Base-by-base conservation (phyloP, 257 asterid species). In the Misopates orontium region DNA sequence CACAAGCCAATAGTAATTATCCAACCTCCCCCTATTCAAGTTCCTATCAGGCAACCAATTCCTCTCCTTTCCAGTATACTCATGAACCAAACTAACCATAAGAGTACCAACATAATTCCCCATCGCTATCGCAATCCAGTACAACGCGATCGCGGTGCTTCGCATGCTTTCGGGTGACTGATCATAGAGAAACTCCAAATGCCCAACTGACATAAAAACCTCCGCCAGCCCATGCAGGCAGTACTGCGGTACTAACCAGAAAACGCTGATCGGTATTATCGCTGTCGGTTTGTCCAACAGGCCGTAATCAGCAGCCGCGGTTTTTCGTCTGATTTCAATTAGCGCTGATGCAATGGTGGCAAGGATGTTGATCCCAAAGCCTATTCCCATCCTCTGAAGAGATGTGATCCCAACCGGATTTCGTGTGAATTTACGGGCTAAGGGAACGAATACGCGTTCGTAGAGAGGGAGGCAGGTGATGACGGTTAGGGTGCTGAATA, bases 81-180 rank as follows among this genome's bases (percentile, higher is more conserved):
- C 65, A 36, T 87, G 96, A 48, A 87, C 93, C 23, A 83, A 19
- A 8, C 81, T 60, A 64, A 88, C 94, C 77, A 87, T 40, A 0
- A 85, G 55, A 0, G 96, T 85, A 5, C 97, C 81, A 5, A 60
- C 21, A 14, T 89, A 92, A 45, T 75, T 85, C 68, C 97, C 97
- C 1, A 87, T 40, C 0, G 87, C 82, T 0, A 75, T 76, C 1
- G 93, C 87, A 0, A 84, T 67, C 72, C 93, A 92, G 24, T 82
- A 80, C 14, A 92, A 71, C 0, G 97, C 96, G 0, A 82, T 82
- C 0, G 86, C 97, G 0, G 90, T 85, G 57, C 93, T 89, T 72
- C 93, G 82, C 98, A 92, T 87, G 71, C 96, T 92, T 62, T 92
- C 96, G 0, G 98, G 95, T 2, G 90, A 81, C 23, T 92, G 97